Evolutionary conservation across 2,329 filamentous ascomycete genomes (phyloP), one percentile per base, ranked within the genome.

Genomic region (Aureobasidium sp.): DNA sequence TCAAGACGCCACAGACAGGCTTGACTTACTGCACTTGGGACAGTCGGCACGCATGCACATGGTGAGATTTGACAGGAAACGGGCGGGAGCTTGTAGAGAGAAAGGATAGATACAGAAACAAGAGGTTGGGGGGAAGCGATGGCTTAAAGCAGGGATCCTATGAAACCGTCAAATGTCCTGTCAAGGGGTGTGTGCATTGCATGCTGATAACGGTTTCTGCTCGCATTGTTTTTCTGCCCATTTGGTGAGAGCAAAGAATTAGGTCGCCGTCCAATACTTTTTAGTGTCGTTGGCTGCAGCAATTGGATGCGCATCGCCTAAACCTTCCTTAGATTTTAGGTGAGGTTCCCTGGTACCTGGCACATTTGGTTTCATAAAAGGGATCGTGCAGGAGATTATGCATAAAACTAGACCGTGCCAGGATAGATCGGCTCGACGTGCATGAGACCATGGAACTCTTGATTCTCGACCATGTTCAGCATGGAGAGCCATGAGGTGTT

Each of bases 21-120:
- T 53, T 5, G 29, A 47, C 67, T 71, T 70, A 76, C 73, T 2
- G 74, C 73, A 67, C 73, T 76, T 67, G 74, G 76, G 61, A 71
- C 73, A 61, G 70, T 70, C 60, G 81, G 80, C 41, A 34, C 48
- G 47, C 59, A 52, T 61, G 48, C 59, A 61, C 59, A 61, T 61
- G 37, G 25, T 45, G 22, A 17, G n/a, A 5, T 25, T n/a, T 44
- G 55, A 48, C 31, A 58, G 55, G 11, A 57, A 45, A 45, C 41
- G 39, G 53, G 29, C 15, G 27, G 41, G 22, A 57, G n/a, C 37
- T 45, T 41, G 9, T 7, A 9, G 5, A 25, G 39, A 34, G 39
- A 34, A 15, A 45, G 20, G 42, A 25, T 12, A 9, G 37, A n/a
- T 20, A 29, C n/a, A 29, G 37, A 20, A 42, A 29, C 5, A 25